Conservation (phyloP, 1,139 yeast genomes). For the Suhomyces choctaworum region DNA sequence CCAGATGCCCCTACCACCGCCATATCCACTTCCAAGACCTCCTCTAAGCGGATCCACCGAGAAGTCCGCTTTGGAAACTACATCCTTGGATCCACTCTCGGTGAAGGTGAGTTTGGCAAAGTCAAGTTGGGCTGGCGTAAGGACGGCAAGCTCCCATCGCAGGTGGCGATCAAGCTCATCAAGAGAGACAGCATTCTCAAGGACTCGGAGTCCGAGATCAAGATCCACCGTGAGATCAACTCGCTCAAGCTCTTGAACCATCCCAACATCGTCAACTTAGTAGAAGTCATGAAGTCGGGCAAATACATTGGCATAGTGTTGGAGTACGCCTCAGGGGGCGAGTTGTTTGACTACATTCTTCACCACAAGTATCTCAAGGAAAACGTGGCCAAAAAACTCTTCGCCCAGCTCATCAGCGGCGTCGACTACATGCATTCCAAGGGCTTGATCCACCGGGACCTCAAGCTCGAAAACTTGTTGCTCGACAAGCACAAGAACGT, state of each 20-base stretch:
- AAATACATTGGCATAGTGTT: conserved; percentile 94
- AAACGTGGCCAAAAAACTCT: conserved; percentile 76
- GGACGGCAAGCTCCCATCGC: conserved; percentile 73
- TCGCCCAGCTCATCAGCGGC: conserved; percentile 92
- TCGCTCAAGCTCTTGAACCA: conserved; percentile 84
- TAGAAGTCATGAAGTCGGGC: conserved; percentile 91
- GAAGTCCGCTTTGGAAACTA: conserved; percentile 83
- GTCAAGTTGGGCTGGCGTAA: conserved; percentile 97
- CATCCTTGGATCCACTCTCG: conserved; percentile 88
- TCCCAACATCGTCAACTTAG: conserved; percentile 89
- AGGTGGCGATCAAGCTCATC: conserved; percentile 91
- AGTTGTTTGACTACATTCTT: conserved; percentile 87
- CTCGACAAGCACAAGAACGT: conserved; percentile 80
- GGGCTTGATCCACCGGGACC: conserved; percentile 80
- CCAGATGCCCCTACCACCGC: conserved; percentile 1
- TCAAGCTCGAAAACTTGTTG: conserved; percentile 69
- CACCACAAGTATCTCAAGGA: conserved; percentile 87
- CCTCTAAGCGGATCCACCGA: conserved; percentile 39
- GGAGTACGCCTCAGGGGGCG: conserved; percentile 98
- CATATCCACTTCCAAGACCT: conserved; percentile 6
- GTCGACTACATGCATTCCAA: conserved; percentile 87
- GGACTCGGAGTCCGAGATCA: conserved; percentile 81
- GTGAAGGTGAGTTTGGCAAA: conserved; percentile 97
- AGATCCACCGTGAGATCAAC: conserved; percentile 90
- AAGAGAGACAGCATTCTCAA: conserved; percentile 82